These are phyloP conservation scores for Metarhizium anisopliae DNA, from an alignment of 2,329 filamentous ascomycete genomes.

Conservation along the genomic window DNA sequence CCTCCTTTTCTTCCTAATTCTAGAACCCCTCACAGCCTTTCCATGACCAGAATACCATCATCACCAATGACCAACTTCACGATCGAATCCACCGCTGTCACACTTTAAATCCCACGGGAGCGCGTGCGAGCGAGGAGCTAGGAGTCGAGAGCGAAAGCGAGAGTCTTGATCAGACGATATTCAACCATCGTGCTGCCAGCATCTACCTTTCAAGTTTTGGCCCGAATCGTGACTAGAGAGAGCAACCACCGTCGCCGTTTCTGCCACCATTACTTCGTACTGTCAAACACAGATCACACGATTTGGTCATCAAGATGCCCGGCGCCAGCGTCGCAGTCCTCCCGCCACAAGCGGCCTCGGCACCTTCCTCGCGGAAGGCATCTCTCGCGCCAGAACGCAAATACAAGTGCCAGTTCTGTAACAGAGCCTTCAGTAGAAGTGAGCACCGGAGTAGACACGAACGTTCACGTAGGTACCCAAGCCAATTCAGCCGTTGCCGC, in stretches of 20 bases:
- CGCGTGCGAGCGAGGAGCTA: constrained; percentile 49
- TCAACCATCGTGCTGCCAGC: constrained; percentile 48
- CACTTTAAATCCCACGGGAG: constrained; percentile 65
- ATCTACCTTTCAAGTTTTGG: constrained; percentile 13
- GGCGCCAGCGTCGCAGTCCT: constrained; percentile 59
- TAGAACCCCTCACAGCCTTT: constrained; percentile 25
- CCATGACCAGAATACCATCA: constrained; percentile 32
- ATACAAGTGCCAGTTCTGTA: constrained; percentile 99
- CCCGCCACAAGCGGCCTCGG: constrained; percentile 55
- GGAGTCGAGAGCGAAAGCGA: constrained; percentile 24
- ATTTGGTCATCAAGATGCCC: constrained; percentile 51
- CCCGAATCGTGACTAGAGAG: constrained; percentile 13
- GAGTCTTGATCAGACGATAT: constrained; percentile 36
- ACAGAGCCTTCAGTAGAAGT: constrained; percentile 91
- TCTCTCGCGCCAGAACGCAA: constrained; percentile 83
- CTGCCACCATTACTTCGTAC: constrained; percentile 12
- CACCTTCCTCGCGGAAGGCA: constrained; percentile 66
- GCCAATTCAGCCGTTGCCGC: neutral
- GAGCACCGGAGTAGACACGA: constrained; percentile 97
- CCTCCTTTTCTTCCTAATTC: constrained; percentile 17
- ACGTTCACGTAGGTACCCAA: constrained; percentile 76
- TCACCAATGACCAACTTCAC: constrained; percentile 44
- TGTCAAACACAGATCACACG: constrained; percentile 16
- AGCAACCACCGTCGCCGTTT: constrained; percentile 9
- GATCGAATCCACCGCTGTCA: constrained; percentile 47